Percentiles rank a stretch among this genome's conserved stretches.
These are phyloP conservation scores for Suillus plorans DNA, from an alignment of 768 basidiomycete species.

Conservation along the genomic window DNA sequence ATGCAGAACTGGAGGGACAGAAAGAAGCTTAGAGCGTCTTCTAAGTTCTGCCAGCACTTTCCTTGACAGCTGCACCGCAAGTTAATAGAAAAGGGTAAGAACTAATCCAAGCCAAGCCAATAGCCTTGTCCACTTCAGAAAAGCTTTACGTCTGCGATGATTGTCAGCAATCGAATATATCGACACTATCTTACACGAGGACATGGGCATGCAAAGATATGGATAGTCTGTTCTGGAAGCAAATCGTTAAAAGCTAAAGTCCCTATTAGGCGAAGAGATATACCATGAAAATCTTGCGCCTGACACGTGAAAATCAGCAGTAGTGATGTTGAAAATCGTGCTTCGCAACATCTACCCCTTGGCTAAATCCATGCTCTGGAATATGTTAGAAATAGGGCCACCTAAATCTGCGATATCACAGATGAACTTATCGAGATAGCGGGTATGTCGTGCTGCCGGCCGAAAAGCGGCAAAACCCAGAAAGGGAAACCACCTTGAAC, in stretches of 20 bases:
- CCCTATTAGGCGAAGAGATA: neutral
- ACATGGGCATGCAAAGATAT: constrained; percentile 3
- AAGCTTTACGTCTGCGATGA: neutral
- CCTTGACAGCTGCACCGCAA: neutral
- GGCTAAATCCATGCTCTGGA: constrained; percentile 61
- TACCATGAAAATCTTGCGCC: neutral
- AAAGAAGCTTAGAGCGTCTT: neutral
- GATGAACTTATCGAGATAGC: constrained; percentile 5
- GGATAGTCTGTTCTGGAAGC: constrained; percentile 2
- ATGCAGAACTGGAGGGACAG: neutral
- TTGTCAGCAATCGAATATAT: neutral
- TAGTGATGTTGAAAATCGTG: constrained; percentile 35
- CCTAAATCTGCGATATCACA: constrained; percentile 6
- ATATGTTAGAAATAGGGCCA: constrained; percentile 11
- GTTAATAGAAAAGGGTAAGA: neutral
- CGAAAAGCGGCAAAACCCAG: neutral
- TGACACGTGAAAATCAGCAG: constrained; percentile 22
- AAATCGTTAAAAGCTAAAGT: constrained; percentile 2
- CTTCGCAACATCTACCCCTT: constrained; percentile 48
- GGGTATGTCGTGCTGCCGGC: constrained; percentile 4
- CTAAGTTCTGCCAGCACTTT: neutral
- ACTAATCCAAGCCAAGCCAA: neutral
- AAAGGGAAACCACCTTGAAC: constrained; percentile 2
- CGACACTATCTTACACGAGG: constrained; percentile 4
- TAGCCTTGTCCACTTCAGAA: neutral